Evolutionary conservation across 2,329 filamentous ascomycete species (phyloP).

Genomic region (Neobulgaria alba): DNA sequence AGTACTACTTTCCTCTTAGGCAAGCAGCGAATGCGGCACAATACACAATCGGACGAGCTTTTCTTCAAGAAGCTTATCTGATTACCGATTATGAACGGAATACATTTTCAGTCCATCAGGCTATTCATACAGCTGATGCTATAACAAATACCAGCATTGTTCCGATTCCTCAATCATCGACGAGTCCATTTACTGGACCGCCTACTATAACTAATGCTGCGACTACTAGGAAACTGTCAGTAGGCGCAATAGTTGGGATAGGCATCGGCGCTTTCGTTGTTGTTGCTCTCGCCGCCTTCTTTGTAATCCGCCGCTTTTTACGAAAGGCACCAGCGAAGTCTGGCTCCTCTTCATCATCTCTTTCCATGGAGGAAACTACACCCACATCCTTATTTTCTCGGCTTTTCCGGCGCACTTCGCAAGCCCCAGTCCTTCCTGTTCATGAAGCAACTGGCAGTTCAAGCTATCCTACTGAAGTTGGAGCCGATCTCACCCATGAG

Average conservation of each 20-base stretch:
- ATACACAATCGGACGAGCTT: slow-evolving; percentile 29
- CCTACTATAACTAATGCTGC: slow-evolving; percentile 3
- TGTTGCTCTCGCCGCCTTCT: slow-evolving; percentile 9
- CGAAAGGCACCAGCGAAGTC: slow-evolving; percentile 22
- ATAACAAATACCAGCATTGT: slow-evolving; percentile 19
- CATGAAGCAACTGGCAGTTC: slow-evolving; percentile 42
- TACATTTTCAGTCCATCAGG: slow-evolving; percentile 5
- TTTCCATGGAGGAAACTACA: slow-evolving; percentile 4
- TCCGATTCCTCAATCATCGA: slow-evolving; percentile 11
- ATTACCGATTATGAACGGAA: slow-evolving; percentile 4
- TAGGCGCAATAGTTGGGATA: slow-evolving; percentile 21
- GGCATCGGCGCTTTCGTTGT: slow-evolving; percentile 14
- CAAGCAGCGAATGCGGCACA: slow-evolving; percentile 22
- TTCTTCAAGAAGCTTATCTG: slow-evolving; percentile 29
- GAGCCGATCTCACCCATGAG: slow-evolving; percentile 18
- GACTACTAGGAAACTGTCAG: slow-evolving; percentile 14
- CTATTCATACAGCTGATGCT: slow-evolving; percentile 16
- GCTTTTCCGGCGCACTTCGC: slow-evolving; percentile 36
- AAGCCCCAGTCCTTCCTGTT: slow-evolving; percentile 38
- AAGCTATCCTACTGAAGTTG: slow-evolving; percentile 36
- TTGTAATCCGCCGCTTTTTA: slow-evolving; percentile 13
- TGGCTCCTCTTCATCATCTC: slow-evolving; percentile 9
- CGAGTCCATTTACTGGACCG: slow-evolving; percentile 22
- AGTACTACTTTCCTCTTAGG: slow-evolving; percentile 32
- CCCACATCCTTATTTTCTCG: slow-evolving; percentile 38